Evolutionary conservation across 1,139 yeast genomes (phyloP), one percentile per base, ranked within the genome.

Genomic region (Yamadazyma sp.): DNA sequence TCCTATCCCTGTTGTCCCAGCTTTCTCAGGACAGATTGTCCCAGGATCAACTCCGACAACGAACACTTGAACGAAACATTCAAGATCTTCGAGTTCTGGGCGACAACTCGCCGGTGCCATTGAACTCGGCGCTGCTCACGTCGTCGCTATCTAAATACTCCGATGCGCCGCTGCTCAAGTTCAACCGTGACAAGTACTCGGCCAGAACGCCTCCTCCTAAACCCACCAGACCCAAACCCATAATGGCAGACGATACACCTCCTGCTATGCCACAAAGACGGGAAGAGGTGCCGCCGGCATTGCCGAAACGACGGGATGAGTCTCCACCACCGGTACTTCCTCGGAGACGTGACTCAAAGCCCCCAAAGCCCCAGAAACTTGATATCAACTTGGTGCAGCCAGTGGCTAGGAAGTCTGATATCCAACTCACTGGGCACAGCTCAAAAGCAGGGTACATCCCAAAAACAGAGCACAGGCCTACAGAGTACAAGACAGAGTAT

Each of bases 1-100:
- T 50, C 34, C 23, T 50, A 16, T 35, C 45, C 2, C 45, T 42
- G 36, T 29, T 47, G 13, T 48, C 52, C 2, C 35, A 42, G 29
- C 37, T 48, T 7, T 42, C 50, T 3, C 51, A 46, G 20, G 49
- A 50, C 11, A 37, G 45, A 13, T 22, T 48, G 7, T 7, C 38
- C 5, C 40, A 48, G 30, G 50, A 47, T 29, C 48, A 47, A 6
- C 37, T 37, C 29, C 35, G 47, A 1, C 41, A 42, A 18, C 13
- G 45, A 25, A 46, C 38, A 17, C 37, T 49, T 17, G 44, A 47
- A 31, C 12, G 45, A 15, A 41, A 37, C 30, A 33, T 45, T 22
- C 34, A 38, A 13, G 14, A 20, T 10, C 29, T 37, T 6, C 18
- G 31, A 20, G 8, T 20, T 17, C 26, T 10, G 22, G 16, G 22